A percentile compares a stretch with the other conserved stretches of the same genome.
Evolutionary conservation across 192 early-diverging fungal species (phyloP).

Genomic region (Linnemannia hyalina): DNA sequence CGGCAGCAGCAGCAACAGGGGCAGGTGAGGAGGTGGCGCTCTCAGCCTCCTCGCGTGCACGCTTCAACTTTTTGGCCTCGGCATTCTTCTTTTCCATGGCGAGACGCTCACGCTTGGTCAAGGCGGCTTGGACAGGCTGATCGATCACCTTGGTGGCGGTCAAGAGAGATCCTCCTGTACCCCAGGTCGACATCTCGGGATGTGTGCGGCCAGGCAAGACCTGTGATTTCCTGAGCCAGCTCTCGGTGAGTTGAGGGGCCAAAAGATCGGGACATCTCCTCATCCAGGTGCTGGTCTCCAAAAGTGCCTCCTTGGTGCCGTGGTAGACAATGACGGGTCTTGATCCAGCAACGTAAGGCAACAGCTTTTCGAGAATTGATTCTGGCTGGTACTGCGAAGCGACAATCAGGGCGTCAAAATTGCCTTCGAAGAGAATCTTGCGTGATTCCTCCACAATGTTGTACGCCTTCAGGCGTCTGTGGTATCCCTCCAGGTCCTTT

Average conservation of each 20-base stretch:
- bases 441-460: constrained; percentile 63
- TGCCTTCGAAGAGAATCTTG: constrained; percentile 65
- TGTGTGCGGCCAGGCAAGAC: constrained; percentile 85
- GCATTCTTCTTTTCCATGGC: constrained; percentile 49
- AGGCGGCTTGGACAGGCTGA: constrained; percentile 46
- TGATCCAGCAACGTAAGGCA: constrained; percentile 84
- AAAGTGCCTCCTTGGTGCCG: constrained; percentile 72
- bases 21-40: constrained; percentile 4
- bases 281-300: constrained; percentile 76
- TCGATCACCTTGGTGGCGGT: constrained; percentile 72
- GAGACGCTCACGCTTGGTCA: constrained; percentile 48
- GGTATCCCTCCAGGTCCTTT: constrained; percentile 65
- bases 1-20: neutral
- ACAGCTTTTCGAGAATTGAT: constrained; percentile 79
- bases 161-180: constrained; percentile 79
- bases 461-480: constrained; percentile 67
- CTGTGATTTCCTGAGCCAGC: constrained; percentile 91
- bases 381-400: constrained; percentile 83
- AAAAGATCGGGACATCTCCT: constrained; percentile 76
- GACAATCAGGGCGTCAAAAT: constrained; percentile 84
- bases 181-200: constrained; percentile 82
- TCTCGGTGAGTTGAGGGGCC: constrained; percentile 90
- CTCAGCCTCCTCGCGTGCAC: constrained; percentile 30
- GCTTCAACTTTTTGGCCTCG: constrained; percentile 47
- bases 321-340: constrained; percentile 89